A percentile compares a stretch with the other conserved stretches of the same genome.
These are phyloP conservation scores for Penstemon barbatus DNA, from an alignment of 257 asterid species.

Conservation along the genomic window DNA sequence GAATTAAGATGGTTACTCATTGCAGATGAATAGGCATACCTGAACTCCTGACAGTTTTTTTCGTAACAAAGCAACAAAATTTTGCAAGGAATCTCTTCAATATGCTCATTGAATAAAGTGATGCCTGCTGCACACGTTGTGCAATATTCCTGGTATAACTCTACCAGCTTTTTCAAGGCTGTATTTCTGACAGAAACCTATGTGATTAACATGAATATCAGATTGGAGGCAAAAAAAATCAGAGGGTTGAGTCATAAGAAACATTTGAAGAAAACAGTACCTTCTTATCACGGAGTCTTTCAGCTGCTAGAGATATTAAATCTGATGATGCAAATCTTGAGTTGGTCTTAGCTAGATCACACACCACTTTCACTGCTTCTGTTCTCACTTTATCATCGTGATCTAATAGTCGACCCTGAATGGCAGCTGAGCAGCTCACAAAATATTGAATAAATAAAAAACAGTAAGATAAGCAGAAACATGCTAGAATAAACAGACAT, in stretches of 20 bases:
- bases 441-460: constrained; percentile 25
- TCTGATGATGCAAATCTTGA: constrained; percentile 44
- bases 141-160: constrained; percentile 77
- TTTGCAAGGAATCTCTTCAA: constrained; percentile 84
- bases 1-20: constrained; percentile 13
- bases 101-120: constrained; percentile 42
- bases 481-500: constrained; percentile 16
- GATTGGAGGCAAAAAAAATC: constrained; percentile 19
- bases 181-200: constrained; percentile 72
- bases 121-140: constrained; percentile 46
- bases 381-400: constrained; percentile 79
- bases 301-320: constrained; percentile 58
- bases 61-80: constrained; percentile 79
- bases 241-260: constrained; percentile 20
- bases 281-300: constrained; percentile 92
- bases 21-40: constrained; percentile 43
- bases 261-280: constrained; percentile 38
- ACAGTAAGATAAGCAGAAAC: constrained; percentile 16
- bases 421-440: constrained; percentile 57
- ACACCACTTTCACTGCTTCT: constrained; percentile 67
- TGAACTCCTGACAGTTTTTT: constrained; percentile 81
- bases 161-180: constrained; percentile 74
- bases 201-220: constrained; percentile 26
- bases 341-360: constrained; percentile 65
- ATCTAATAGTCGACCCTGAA: constrained; percentile 74